These are phyloP conservation scores for Triglochin maritima DNA, from an alignment of 106 monocot species.

Conservation along the genomic window DNA sequence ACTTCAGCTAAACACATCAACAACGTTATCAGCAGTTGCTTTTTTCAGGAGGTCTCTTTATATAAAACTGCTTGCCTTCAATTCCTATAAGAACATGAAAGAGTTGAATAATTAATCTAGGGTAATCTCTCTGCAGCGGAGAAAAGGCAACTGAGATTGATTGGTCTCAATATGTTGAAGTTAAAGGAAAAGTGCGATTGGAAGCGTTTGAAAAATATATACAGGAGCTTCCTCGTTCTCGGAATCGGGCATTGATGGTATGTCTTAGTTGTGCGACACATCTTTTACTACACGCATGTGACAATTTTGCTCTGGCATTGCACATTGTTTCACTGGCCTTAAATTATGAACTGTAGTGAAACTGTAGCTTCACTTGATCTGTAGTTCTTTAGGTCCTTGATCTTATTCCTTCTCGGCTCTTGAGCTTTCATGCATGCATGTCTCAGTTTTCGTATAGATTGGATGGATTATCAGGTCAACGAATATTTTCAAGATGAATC, in stretches of 20 bases:
- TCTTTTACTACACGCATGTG: too few relatives aligned
- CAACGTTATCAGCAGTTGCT: constrained; percentile 34
- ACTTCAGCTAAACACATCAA: constrained; percentile 46
- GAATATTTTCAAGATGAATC: too few relatives aligned
- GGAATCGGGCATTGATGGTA: constrained; percentile 68
- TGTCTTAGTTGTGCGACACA: background rate
- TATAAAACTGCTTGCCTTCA: background rate
- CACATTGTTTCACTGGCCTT: too few relatives aligned
- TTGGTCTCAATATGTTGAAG: constrained; percentile 55
- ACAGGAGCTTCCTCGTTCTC: constrained; percentile 76
- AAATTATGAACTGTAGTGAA: too few relatives aligned
- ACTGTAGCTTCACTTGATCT: too few relatives aligned
- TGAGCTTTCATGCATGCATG: too few relatives aligned
- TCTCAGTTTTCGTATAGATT: too few relatives aligned
- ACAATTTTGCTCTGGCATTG: too few relatives aligned
- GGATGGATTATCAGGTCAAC: too few relatives aligned
- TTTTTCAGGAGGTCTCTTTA: constrained; percentile 53
- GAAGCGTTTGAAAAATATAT: constrained; percentile 83
- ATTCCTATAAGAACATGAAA: background rate
- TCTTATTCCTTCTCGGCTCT: too few relatives aligned
- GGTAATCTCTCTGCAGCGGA: constrained; percentile 31
- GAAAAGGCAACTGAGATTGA: constrained; percentile 48
- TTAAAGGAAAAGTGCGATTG: constrained; percentile 71
- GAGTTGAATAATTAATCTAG: background rate
- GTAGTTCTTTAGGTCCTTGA: too few relatives aligned